Evolutionary conservation across 2,329 filamentous ascomycete species (phyloP).

Genomic region (Torrubiella hemipterigena): DNA sequence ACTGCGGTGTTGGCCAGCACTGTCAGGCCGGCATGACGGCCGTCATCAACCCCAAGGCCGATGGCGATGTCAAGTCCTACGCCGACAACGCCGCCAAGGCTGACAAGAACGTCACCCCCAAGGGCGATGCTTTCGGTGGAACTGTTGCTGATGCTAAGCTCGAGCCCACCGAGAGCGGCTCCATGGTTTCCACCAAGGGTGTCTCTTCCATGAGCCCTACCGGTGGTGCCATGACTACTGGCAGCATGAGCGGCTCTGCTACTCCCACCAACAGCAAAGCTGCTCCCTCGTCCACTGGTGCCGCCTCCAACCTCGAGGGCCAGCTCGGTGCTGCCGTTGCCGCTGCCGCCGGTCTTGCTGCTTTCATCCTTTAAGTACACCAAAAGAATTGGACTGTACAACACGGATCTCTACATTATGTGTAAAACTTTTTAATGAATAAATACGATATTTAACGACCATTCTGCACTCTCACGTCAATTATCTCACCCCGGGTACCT

Average conservation of each 20-base stretch:
- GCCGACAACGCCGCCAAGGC: constrained; percentile 6
- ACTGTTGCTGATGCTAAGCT: neutral
- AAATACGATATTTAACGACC: too few relatives aligned
- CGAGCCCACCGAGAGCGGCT: neutral
- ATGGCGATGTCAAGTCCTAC: constrained; percentile 11
- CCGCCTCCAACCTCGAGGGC: too few relatives aligned
- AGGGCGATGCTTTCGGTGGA: constrained; percentile 8
- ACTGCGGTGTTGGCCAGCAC: constrained; percentile 15
- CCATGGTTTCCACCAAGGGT: neutral
- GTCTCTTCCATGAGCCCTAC: neutral
- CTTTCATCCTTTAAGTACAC: too few relatives aligned
- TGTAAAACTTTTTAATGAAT: too few relatives aligned
- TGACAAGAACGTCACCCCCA: constrained; percentile 6
- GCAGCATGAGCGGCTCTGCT: neutral
- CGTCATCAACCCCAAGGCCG: constrained; percentile 14
- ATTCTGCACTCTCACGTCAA: too few relatives aligned
- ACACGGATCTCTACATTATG: too few relatives aligned
- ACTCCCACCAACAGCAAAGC: neutral
- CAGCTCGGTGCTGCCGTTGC: too few relatives aligned
- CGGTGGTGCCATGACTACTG: neutral
- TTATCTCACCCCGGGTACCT: too few relatives aligned
- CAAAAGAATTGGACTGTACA: too few relatives aligned
- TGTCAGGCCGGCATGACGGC: constrained; percentile 19
- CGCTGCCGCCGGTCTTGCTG: too few relatives aligned
- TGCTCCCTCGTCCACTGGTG: too few relatives aligned